Base-by-base conservation (phyloP, 2,329 filamentous ascomycete species). In the Neofusicoccum parvum region DNA sequence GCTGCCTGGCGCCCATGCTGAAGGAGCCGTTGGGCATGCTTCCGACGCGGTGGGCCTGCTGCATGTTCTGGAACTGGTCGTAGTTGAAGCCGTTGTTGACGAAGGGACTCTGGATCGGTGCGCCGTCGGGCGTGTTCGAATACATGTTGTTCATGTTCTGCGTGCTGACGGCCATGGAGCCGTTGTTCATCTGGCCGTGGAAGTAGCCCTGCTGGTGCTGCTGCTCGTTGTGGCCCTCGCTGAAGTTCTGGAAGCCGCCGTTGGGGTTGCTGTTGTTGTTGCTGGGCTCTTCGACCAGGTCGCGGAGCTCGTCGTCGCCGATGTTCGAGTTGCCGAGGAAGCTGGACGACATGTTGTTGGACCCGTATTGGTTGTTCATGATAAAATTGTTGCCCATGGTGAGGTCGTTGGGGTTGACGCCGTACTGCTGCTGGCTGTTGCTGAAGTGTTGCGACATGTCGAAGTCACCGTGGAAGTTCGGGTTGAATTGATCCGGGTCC, bases 81-180 rank as follows among this genome's bases (percentile, higher is more conserved):
- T 92, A 96, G 78, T 89, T 90, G 81, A 94, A 95, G 73, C 86
- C 88, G 71, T 81, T 82, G 62, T 90, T 87, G 48, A 91, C 86
- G 73, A 93, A 97, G 0, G 94, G 94, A 72, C 93, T 97, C 74
- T 96, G 92, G 67, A 97, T 94, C 5, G 94, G 93, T 62, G 92
- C 90, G 62, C 92, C 92, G 67, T 98, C 94, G 3, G 94, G 94
- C 1, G 94, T 97, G 76, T 92, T 92, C 20, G 94, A 97, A 78
- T 91, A 98, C 68, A 92, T 88, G 73, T 79, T 77, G 69, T 91
- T 90, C 74, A 92, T 88, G 66, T 53, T 60, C 59, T 56, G 49
- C 71, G 90, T 86, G 67, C 45, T 54, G 37, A 88, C 85, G 43
- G 90, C 77, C 39, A 84, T 79, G 27, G 66, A 81, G 74, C 67